Base-by-base conservation (phyloP, 176 grass and related monocot genomes). In the Rhynchospora breviuscula region DNA sequence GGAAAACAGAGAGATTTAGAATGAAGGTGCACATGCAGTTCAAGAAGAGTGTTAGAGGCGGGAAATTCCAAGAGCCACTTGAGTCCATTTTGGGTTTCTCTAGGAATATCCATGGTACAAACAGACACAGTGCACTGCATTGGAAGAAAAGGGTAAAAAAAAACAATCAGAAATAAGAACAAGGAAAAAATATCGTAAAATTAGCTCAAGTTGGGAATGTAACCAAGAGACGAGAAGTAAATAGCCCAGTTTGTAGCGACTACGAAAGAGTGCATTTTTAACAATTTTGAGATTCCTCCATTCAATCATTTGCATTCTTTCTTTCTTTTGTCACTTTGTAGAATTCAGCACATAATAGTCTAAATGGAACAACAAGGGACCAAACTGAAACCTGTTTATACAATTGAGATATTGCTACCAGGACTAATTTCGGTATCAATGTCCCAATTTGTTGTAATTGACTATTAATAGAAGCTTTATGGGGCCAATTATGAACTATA, bases 1-100 rank as follows among this genome's bases (percentile, higher is more conserved):
- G 91, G 85, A 99, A 99, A 67, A 99, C 96, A 7, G 96, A 99
- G 79, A 99, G 54, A 79, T 99, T 99, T 52, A 99, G 96, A 65
- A 93, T 7, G 33, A 99, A 99, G 46, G 96, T 99, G 88, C 96
- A 99, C 35, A 99, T 3, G 89, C 96, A 99, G 71, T 99, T 99
- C 46, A 99, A 87, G 67, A 92, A 91, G 79, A 99, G 86, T 83
- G 85, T 93, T 63, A 99, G n/a, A 22, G 93, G 91, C 2, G 93
- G 96, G 61, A 99, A 93, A 80, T 89, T 95, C 92, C 92, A 99
- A 23, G 93, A 91, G 74, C 78, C 78, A 85, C 91, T 95, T 78
- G 78, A 85, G 87, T 99, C 92, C 93, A 99, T 99, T 84, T 99
- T 95, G 77, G 96, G 93, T 87, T 93, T 99, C 87, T 99, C 96